phyloP scores from a whole-genome alignment of 2,329 filamentous ascomycete species.

The Epichloe glyceriae region DNA sequence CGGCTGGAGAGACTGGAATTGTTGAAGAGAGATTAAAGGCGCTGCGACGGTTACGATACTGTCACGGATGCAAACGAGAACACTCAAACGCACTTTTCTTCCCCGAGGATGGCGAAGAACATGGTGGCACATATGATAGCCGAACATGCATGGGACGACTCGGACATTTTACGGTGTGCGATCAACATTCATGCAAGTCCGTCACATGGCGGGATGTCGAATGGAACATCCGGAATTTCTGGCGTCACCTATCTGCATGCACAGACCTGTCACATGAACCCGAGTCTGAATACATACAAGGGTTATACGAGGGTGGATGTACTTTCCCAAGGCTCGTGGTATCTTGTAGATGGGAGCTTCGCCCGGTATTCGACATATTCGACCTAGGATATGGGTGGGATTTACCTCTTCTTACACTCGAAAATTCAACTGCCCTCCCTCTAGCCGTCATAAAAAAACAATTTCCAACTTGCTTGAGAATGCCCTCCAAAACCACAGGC shows the following conservation, averaged over 20 bases:
- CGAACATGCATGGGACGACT: background rate
- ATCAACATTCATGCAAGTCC: background rate
- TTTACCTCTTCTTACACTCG: background rate
- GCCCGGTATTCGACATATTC: background rate
- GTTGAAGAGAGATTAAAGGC: background rate
- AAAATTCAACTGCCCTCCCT: background rate
- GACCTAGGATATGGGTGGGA: background rate
- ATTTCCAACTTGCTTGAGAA: background rate
- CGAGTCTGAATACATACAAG: background rate
- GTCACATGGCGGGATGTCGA: background rate
- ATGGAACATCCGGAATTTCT: no score
- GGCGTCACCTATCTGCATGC: constrained; percentile 1
- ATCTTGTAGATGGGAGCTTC: background rate
- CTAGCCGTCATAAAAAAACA: background rate
- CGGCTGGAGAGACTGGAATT: background rate
- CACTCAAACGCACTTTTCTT: background rate
- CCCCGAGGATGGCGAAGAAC: background rate
- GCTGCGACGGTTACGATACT: background rate
- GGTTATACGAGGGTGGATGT: background rate
- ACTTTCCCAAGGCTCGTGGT: background rate
- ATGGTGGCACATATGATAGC: background rate
- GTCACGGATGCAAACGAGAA: background rate
- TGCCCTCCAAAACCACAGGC: background rate
- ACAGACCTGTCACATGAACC: background rate
- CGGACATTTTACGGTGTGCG: constrained; percentile 1